phyloP scores from a whole-genome alignment of 2,329 filamentous ascomycete species.

The Aspergillus texensis region DNA sequence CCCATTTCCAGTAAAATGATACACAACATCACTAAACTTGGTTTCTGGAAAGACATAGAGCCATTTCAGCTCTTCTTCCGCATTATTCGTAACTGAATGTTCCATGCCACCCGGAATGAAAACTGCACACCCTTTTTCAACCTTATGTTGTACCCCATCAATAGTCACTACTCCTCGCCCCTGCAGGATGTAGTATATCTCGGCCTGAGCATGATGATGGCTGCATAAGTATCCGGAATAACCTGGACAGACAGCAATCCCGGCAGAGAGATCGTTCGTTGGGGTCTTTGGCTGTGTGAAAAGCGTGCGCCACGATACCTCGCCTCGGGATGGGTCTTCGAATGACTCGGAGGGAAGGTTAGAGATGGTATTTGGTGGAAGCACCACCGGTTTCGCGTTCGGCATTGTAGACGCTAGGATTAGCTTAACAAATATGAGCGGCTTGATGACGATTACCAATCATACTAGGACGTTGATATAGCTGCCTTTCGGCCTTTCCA shows the following conservation, averaged over 20 bases:
- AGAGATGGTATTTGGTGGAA: background rate
- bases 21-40: conserved; percentile 42
- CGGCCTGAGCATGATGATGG: conserved; percentile 47
- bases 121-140: conserved; percentile 39
- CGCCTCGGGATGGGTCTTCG: conserved; percentile 11
- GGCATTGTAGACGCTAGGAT: too few species aligned
- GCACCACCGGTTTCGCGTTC: background rate
- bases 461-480: background rate
- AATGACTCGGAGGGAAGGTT: conserved; percentile 20
- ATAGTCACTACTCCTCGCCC: conserved; percentile 43
- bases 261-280: conserved; percentile 40
- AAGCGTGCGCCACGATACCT: conserved; percentile 45
- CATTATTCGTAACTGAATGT: conserved; percentile 42
- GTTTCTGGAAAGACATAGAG: conserved; percentile 47
- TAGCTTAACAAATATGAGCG: background rate
- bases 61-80: conserved; percentile 37
- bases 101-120: conserved; percentile 49
- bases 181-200: conserved; percentile 47
- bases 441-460: too few species aligned
- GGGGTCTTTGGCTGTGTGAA: conserved; percentile 38
- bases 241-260: conserved; percentile 40
- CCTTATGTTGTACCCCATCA: conserved; percentile 36
- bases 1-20: conserved; percentile 20
- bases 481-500: too few species aligned
- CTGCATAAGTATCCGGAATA: conserved; percentile 37